A percentile compares a stretch with the other conserved stretches of the same genome.
Conservation (phyloP, 2,329 filamentous ascomycete genomes). For the Colletotrichum simmondsii region DNA sequence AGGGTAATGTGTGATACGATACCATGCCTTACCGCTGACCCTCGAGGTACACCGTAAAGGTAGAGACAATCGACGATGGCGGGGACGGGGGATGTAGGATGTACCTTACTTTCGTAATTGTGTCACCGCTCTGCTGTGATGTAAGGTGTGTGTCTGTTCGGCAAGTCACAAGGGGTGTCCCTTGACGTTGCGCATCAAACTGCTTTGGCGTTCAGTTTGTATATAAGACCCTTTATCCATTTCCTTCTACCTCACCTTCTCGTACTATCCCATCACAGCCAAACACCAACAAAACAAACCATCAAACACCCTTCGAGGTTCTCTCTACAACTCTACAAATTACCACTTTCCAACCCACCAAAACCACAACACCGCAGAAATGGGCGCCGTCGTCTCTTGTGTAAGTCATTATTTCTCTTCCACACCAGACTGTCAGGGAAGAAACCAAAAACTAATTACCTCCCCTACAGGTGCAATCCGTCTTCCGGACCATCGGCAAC, state of each 20-base stretch:
- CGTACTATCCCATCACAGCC: background rate
- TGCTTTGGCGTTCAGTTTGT: conserved; percentile 5
- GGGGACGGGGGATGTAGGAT: no score
- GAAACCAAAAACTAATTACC: conserved; percentile 17
- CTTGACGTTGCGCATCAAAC: background rate
- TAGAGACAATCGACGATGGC: conserved; percentile 6
- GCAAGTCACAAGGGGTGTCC: conserved; percentile 5
- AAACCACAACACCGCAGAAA: conserved; percentile 55
- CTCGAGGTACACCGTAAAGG: no score
- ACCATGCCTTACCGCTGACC: background rate
- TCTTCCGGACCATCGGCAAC: conserved; percentile 73
- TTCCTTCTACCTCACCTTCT: background rate
- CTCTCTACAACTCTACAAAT: background rate
- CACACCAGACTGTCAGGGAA: conserved; percentile 29
- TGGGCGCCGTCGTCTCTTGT: conserved; percentile 87
- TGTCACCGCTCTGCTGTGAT: conserved; percentile 27
- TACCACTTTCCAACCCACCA: conserved; percentile 22
- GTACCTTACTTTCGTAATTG: background rate
- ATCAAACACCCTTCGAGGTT: background rate
- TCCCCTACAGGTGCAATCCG: conserved; percentile 60
- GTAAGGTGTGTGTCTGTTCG: conserved; percentile 19
- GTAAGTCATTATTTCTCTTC: conserved; percentile 63
- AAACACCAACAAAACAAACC: conserved; percentile 4
- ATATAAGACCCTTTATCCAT: conserved; percentile 20
- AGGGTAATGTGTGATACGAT: conserved; percentile 12